Evolutionary conservation across 495 filamentous ascomycete species (phyloP).

Genomic region (Podospora bellae-mahoneyi): DNA sequence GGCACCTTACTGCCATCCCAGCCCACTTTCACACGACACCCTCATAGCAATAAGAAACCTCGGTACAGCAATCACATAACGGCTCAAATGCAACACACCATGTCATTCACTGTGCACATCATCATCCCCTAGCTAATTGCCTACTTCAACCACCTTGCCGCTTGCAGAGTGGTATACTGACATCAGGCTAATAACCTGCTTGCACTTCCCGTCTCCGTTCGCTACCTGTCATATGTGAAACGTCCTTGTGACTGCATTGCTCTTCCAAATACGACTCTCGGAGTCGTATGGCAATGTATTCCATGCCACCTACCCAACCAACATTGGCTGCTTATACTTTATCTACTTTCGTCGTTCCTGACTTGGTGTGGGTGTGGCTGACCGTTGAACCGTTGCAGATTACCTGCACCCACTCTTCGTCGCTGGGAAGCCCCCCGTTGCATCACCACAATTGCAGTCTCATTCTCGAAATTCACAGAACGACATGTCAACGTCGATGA

Average conservation of each 20-base stretch:
- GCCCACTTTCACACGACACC: not conserved
- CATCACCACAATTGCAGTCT: constrained; percentile 1
- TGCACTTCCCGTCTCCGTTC: not conserved
- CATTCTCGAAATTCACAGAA: not conserved
- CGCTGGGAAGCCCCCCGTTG: not conserved
- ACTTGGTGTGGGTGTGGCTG: not conserved
- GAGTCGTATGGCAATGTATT: not conserved
- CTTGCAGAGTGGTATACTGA: not conserved
- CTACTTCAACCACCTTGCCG: not conserved
- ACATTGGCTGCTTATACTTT: not conserved
- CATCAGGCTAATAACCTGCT: not conserved
- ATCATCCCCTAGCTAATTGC: not conserved
- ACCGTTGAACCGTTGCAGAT: not conserved
- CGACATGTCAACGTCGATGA: not conserved
- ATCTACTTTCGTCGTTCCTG: not conserved
- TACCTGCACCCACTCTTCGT: not conserved
- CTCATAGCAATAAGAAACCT: not conserved
- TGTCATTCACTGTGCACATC: not conserved
- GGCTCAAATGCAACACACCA: not conserved
- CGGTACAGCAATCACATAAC: not conserved
- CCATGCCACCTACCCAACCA: not conserved
- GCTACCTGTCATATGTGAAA: not conserved
- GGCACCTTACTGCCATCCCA: no score
- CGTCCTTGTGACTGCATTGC: not conserved
- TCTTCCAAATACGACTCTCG: not conserved